Evolutionary conservation across 495 filamentous ascomycete species (phyloP), one percentile per base, ranked within the genome.

Genomic region (Evernia prunastri): DNA sequence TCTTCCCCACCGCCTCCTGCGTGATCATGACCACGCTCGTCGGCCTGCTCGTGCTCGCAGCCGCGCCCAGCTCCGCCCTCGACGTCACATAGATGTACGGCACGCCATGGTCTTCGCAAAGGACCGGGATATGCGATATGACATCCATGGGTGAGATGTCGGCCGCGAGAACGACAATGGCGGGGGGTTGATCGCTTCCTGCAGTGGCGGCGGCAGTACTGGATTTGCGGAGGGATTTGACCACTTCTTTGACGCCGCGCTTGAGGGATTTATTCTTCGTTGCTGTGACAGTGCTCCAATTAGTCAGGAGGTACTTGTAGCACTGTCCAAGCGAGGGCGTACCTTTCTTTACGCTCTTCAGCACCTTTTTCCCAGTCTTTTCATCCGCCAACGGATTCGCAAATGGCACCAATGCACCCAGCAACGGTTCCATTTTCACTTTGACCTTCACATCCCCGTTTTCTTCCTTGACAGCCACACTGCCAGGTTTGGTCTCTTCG

Each of bases 161-260:
- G 61, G 89, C 94, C 37, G 95, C 94, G 60, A 99, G 87, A 74
- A 99, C 80, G 68, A 95, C 89, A 68, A 99, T 81, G 68, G 86
- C 90, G 58, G 81, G 80, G 63, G 86, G 84, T 25, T 81, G 71
- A 17, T 80, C 67, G 70, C 79, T 33, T 9, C 51, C 51, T 18
- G 51, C 72, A 61, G 77, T 69, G 27, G 80, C 79, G 58, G 84
- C 81, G 66, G 82, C 77, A 39, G 76, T 76, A 61, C 77, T 73
- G 56, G 89, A 89, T 79, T 96, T 96, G 76, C 92, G 89, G 70
- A 99, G 87, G 27, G 91, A 84, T 81, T 99, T 99, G 78, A 96
- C 90, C 73, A 94, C 91, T 79, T 99, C 94, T 78, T 97, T 97
- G 49, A 97, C 93, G 77, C 94, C 94, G 71, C 95, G 92, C 78